Evolutionary conservation across 805 yeast genomes (phyloP).

Genomic region (Myxozyma sirexii): DNA sequence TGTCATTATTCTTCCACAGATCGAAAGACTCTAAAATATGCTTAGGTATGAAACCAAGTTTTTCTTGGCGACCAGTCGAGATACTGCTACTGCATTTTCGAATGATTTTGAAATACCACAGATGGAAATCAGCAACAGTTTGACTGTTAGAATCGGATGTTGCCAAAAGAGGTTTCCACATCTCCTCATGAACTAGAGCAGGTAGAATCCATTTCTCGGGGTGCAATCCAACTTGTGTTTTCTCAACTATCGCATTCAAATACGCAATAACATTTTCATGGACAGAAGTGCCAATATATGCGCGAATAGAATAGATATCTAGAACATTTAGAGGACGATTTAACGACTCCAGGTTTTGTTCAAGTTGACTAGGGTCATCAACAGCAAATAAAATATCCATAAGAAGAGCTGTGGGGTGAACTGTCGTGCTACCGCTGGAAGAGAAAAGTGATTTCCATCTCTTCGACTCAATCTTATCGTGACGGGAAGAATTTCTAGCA

Average conservation of each 20-base stretch:
- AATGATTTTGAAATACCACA: neutral
- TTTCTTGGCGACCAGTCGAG: neutral
- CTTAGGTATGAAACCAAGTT: neutral
- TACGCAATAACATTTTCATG: neutral
- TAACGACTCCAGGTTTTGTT: neutral
- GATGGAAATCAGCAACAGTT: neutral
- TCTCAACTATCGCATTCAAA: neutral
- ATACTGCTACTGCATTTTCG: neutral
- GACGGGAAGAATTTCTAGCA: neutral
- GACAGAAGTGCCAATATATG: neutral
- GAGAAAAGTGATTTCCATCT: neutral
- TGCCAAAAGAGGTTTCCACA: neutral
- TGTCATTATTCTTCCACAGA: neutral
- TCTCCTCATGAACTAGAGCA: neutral
- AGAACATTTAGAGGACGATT: conserved; percentile 2
- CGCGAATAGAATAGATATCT: neutral
- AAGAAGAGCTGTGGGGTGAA: neutral
- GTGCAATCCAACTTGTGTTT: neutral
- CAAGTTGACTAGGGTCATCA: neutral
- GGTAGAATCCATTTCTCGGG: neutral
- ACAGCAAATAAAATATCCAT: neutral
- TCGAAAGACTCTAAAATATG: neutral
- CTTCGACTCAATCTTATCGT: neutral
- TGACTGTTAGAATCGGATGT: neutral
- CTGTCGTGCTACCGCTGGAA: neutral